These are phyloP conservation scores for Sugiyamaella marilandica DNA, from an alignment of 805 yeast species.

Conservation along the genomic window DNA sequence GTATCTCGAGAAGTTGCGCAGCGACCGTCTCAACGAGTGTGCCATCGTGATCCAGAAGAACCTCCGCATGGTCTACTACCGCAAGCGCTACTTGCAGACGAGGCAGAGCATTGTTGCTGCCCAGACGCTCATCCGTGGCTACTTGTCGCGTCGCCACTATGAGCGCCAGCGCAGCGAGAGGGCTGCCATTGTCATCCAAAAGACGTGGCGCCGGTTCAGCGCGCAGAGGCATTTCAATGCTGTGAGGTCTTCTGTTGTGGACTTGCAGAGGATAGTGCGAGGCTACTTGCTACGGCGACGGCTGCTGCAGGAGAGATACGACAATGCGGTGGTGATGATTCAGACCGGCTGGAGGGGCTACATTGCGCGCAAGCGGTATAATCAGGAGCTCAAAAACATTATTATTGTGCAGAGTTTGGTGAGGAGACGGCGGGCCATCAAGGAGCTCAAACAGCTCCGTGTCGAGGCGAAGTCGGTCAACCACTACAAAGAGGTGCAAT, in stretches of 20 bases:
- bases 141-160: conserved; percentile 49
- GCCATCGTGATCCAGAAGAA: conserved; percentile 85
- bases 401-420: conserved; percentile 70
- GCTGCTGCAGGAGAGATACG: conserved; percentile 46
- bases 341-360: conserved; percentile 73
- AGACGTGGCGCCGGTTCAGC: conserved; percentile 39
- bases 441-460: conserved; percentile 58
- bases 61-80: conserved; percentile 58
- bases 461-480: conserved; percentile 90
- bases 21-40: conserved; percentile 69
- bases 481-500: conserved; percentile 86
- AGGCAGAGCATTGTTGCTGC: conserved; percentile 49
- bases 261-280: conserved; percentile 56
- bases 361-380: conserved; percentile 51
- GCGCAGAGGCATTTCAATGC: conserved; percentile 51
- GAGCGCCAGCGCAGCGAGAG: conserved; percentile 46
- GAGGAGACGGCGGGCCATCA: conserved; percentile 70
- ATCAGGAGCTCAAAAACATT: conserved; percentile 48
- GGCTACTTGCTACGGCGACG: conserved; percentile 48
- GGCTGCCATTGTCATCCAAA: conserved; percentile 73
- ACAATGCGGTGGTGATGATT: conserved; percentile 60
- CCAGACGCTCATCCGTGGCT: conserved; percentile 66
- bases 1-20: conserved; percentile 75
- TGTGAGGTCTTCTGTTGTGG: conserved; percentile 47
- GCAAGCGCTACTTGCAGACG: conserved; percentile 54